Evolutionary conservation across 108 stramenopile genomes (phyloP).

Genomic region (Cylindrotheca closterium): DNA sequence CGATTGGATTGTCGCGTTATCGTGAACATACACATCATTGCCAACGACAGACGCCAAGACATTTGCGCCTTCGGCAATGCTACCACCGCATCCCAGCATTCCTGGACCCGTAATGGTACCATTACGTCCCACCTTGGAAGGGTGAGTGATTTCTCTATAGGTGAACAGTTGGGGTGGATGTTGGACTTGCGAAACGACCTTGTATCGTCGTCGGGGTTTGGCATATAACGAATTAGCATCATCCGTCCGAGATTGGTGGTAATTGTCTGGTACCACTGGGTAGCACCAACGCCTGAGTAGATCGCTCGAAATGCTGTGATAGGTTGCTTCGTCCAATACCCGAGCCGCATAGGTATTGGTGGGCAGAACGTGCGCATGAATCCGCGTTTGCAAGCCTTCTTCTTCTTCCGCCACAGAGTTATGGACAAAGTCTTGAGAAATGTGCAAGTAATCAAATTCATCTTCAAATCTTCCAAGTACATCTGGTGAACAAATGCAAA

Average conservation of each 20-base stretch:
- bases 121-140: constrained; percentile 53
- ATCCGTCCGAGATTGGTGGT: constrained; percentile 10
- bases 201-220: constrained; percentile 12
- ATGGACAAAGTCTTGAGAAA: constrained; percentile 84
- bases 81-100: constrained; percentile 59
- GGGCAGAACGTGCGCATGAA: constrained; percentile 82
- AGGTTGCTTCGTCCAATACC: constrained; percentile 83
- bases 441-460: constrained; percentile 95
- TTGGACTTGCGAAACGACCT: constrained; percentile 2
- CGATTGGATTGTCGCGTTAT: constrained; percentile 51
- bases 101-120: constrained; percentile 60
- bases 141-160: constrained; percentile 27
- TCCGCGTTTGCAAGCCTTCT: constrained; percentile 88
- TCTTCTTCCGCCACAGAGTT: constrained; percentile 95
- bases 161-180: constrained; percentile 8
- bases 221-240: constrained; percentile 1
- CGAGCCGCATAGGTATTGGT: constrained; percentile 73
- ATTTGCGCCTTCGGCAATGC: constrained; percentile 70
- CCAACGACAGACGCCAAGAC: constrained; percentile 77
- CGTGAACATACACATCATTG: constrained; percentile 62
- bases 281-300: constrained; percentile 93
- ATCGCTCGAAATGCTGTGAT: constrained; percentile 85
- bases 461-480: constrained; percentile 94
- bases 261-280: constrained; percentile 90
- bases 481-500: constrained; percentile 97